Percentiles rank a stretch among this genome's conserved stretches.
These are phyloP conservation scores for Trichothecium sympodiale DNA, from an alignment of 2,329 filamentous ascomycete genomes.

Conservation along the genomic window DNA sequence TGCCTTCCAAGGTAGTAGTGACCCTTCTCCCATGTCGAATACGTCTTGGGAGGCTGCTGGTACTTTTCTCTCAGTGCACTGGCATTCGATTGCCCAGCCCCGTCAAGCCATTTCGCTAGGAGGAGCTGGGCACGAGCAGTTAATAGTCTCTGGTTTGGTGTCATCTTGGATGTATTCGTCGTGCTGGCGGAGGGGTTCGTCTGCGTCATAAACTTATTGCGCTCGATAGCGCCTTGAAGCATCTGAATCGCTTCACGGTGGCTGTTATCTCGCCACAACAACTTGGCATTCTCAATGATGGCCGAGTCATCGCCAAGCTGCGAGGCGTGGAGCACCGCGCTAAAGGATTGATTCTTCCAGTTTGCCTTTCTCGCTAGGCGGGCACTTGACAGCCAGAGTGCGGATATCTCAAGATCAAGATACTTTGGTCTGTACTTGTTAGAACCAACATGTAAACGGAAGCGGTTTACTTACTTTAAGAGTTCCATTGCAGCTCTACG, in stretches of 20 bases:
- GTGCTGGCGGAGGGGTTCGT: conserved; percentile 22
- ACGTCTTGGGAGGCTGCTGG: conserved; percentile 63
- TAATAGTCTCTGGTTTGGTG: conserved; percentile 45
- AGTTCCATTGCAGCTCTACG: conserved; percentile 81
- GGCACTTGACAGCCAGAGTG: conserved; percentile 76
- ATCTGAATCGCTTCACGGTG: conserved; percentile 91
- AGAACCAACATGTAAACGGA: neutral
- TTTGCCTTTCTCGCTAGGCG: conserved; percentile 78
- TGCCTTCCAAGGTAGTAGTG: conserved; percentile 95
- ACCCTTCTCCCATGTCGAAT: conserved; percentile 79
- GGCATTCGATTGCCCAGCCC: conserved; percentile 84
- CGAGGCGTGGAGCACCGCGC: conserved; percentile 81
- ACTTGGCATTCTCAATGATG: conserved; percentile 85
- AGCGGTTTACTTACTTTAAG: conserved; percentile 41
- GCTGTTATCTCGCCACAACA: conserved; percentile 88
- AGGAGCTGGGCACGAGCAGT: conserved; percentile 75
- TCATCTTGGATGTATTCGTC: conserved; percentile 22
- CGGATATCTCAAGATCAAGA: conserved; percentile 62
- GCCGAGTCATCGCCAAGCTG: conserved; percentile 76
- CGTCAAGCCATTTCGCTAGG: conserved; percentile 93
- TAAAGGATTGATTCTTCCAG: conserved; percentile 79
- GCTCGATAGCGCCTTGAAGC: conserved; percentile 74
- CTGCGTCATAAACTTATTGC: conserved; percentile 58
- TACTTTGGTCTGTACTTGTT: conserved; percentile 40
- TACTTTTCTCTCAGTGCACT: conserved; percentile 72